These are phyloP conservation scores for Kurtzmaniella quercitrusa DNA, from an alignment of 1,139 yeast genomes.

Conservation along the genomic window DNA sequence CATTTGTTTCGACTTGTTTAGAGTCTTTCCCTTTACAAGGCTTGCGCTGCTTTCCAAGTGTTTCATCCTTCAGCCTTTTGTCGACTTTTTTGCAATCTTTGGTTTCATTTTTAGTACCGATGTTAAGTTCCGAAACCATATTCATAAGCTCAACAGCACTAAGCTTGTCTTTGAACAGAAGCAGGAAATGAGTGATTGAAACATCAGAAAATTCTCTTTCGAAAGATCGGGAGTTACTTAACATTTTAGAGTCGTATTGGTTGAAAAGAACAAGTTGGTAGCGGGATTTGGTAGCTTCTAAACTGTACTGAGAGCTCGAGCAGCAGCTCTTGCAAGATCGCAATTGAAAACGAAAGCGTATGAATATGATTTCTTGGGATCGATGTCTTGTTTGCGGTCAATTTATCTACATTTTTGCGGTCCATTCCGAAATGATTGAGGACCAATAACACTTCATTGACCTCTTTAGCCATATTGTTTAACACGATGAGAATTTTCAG, in stretches of 20 bases:
- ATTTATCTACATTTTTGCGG: slow-evolving; percentile 22
- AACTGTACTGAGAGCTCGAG: slow-evolving; percentile 18
- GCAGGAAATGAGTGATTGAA: slow-evolving; percentile 21
- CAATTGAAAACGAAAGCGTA: slow-evolving; percentile 6
- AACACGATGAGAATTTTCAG: slow-evolving; percentile 23
- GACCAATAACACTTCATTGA: slow-evolving; percentile 36
- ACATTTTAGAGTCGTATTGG: slow-evolving; percentile 15
- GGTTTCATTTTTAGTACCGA: background rate
- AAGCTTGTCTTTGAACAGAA: slow-evolving; percentile 27
- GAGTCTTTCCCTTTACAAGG: background rate
- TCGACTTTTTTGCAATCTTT: background rate
- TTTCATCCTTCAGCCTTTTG: background rate
- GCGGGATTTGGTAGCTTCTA: slow-evolving; percentile 24
- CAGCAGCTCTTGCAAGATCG: background rate
- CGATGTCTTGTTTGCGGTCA: slow-evolving; percentile 14
- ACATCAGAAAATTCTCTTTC: slow-evolving; percentile 18
- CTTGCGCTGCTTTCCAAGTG: too few relatives aligned
- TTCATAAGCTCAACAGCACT: slow-evolving; percentile 24
- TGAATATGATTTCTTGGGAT: background rate
- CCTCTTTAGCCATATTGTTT: slow-evolving; percentile 25
- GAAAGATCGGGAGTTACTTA: slow-evolving; percentile 8
- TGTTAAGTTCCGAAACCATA: slow-evolving; percentile 19
- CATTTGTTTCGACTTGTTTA: background rate
- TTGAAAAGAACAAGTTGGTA: slow-evolving; percentile 24
- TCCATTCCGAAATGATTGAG: slow-evolving; percentile 27